Base-by-base conservation (phyloP, 208 protist species). In the Strigomonas culicis region DNA sequence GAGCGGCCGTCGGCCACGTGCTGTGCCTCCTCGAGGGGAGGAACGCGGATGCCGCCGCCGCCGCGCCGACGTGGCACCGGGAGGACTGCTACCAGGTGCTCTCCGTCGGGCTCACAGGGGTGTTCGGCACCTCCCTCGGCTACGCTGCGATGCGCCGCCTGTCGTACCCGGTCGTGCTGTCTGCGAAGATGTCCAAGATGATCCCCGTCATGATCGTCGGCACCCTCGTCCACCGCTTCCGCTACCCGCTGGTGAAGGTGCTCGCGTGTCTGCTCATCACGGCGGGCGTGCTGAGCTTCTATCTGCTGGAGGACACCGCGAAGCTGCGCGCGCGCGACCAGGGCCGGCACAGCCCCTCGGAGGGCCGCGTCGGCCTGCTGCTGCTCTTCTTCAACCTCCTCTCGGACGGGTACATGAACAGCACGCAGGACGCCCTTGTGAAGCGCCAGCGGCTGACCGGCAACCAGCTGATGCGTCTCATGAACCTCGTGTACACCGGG, bases 151-250 rank as follows among this genome's bases (percentile, higher is more conserved):
- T 95, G 89, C 84, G 86, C 8, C 85, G 74, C 1, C 72, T 95
- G 36, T 73, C 86, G 21, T 95, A 84, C 67, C 89, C 89, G 0
- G 77, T 95, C 13, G 72, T 88, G 50, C 77, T 95, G 21, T 79
- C 86, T 0, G 72, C 80, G 8, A 95, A 95, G 68, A 95, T 95
- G 89, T 77, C 68, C 28, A 95, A 95, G 71, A 92, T 95, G 86
- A 66, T 95, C 17, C 89, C 89, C 0, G 82, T 90, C 2, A 86
- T 95, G 68, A 36, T 92, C 15, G 81, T 95, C 19, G 89, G 89
- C 10, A 80, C 84, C 39, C 43, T 89, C 30, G 90, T 78, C 73
- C 66, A 95, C 55, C 70, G 79, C 57, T 83, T 68, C 17, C 82
- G 77, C 24, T 95, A 92, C 70, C 74, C 80, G 2, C 15, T 68